Percentiles rank a stretch among this genome's conserved stretches.
phyloP scores from a whole-genome alignment of 768 basidiomycete species.

The Kwoniella pini region DNA sequence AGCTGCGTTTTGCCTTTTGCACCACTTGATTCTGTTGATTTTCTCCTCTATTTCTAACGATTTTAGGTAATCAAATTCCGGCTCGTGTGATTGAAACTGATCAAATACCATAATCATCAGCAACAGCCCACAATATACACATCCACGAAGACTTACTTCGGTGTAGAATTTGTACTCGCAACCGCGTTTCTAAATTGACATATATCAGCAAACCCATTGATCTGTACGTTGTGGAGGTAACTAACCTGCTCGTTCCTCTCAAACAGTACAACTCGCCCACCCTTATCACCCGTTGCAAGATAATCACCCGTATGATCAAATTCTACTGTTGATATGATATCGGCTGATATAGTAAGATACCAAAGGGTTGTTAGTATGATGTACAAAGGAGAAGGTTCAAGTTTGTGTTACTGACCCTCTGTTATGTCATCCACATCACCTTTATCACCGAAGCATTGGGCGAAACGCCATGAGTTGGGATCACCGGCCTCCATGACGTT shows the following conservation, averaged over 20 bases:
- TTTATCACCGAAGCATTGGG: constrained; percentile 99
- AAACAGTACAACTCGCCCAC: constrained; percentile 96
- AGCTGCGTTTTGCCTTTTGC: constrained; percentile 93
- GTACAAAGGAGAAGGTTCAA: constrained; percentile 16
- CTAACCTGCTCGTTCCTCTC: constrained; percentile 95
- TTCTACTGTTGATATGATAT: constrained; percentile 99
- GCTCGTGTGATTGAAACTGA: constrained; percentile 96
- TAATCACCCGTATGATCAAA: constrained; percentile 99
- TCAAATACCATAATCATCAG: background rate
- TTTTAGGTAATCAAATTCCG: constrained; percentile 99
- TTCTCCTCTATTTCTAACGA: constrained; percentile 99
- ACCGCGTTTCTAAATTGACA: constrained; percentile 80
- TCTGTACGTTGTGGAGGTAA: constrained; percentile 15
- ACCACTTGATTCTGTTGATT: constrained; percentile 99
- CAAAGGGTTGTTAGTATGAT: constrained; percentile 4
- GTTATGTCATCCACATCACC: constrained; percentile 94
- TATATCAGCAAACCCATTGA: background rate
- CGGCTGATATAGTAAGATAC: constrained; percentile 70
- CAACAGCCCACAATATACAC: background rate
- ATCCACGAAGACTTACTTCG: constrained; percentile 58
- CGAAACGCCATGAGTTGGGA: constrained; percentile 77
- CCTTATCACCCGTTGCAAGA: constrained; percentile 99
- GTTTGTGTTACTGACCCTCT: constrained; percentile 69
- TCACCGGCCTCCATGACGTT: constrained; percentile 42
- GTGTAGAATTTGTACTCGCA: constrained; percentile 99